Base-by-base conservation (phyloP, 805 yeast genomes). In the Kregervanrija delftensis region DNA sequence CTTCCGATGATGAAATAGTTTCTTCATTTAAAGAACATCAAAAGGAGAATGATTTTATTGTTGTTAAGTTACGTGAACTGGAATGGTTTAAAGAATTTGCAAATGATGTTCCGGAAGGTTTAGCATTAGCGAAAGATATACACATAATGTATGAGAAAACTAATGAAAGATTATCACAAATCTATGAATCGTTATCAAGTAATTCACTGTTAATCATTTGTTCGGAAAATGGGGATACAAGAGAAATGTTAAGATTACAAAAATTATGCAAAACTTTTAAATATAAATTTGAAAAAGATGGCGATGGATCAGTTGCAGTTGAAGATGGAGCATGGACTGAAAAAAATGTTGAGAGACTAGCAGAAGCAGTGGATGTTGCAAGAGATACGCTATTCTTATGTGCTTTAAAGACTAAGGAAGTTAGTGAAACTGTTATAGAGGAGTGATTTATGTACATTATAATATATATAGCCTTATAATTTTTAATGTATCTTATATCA, bases 151-250 rank as follows among this genome's bases (percentile, higher is more conserved):
- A 66, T 39, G 30, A 47, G 11, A 57, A 58, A 5, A 57, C 84
- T 10, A 74, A 76, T 51, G 49, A 54, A 2, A 60, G 81, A 31
- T 50, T 90, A 8, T 50, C 59, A 12, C 58, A 58, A 35, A 63
- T 90, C 12, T 78, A 82, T 55, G 63, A 68, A 1, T 49, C 59
- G 2, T 54, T 85, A 15, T 86, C 95, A 0, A 62, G 65, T 2
- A 72, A 79, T 33, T 73, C 95, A 0, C 61, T 81, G 16, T 52
- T 90, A 12, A 65, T 87, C 1, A 56, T 88, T 1, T 68, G 78
- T 53, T 72, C 86, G 0, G 87, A 86, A 1, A 66, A 74, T 41
- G 87, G 88, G 10, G 78, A 80, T 54, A 76, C 81, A 2, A 60
- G 71, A 9, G 72, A 69, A 41, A 66, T 79, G 64, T 61, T 63